Evolutionary conservation across 2,329 filamentous ascomycete species (phyloP), one percentile per base, ranked within the genome.

Genomic region (Hypomyces rosellus): DNA sequence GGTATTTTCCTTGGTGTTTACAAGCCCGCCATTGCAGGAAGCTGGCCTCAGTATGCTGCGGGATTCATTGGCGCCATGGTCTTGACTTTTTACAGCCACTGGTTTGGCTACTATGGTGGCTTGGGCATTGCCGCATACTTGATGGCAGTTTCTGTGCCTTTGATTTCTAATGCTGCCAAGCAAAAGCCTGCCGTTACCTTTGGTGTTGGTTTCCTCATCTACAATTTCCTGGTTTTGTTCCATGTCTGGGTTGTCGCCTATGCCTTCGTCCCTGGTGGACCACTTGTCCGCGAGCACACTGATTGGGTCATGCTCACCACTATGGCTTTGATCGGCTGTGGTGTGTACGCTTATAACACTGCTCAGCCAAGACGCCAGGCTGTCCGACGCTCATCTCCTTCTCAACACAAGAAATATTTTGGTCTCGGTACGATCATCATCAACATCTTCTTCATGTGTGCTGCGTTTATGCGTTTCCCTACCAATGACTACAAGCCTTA

Each of bases 211-310:
- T 96, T 96, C 72, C 71, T 96, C 47, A 68, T 95, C 45, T 99
- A 97, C 74, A 96, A 97, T 69, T 78, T 97, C 61, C 73, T 97
- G 72, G 85, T 96, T 4, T 80, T 99, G n/a, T 96, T 96, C 75
- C 92, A 97, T 64, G 90, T 96, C 49, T 99, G 93, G 93, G 88
- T 96, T 34, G 93, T 99, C 11, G 93, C 93, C 2, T 99, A 99
- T 62, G 93, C 93, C 12, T 99, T 99, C 60, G 93, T 99, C 3
- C 93, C 93, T 2, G 93, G 93, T 46, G 93, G 93, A 2, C 89
- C 89, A 3, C 78, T 96, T 1, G 88, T 99, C 40, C 85, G 93
- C 41, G 93, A 99, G 67, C 91, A 85, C 63, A 99, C 91, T 1
- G 92, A 97, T 65, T 96, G 91, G 88, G 79, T 99, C 62, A 95